These are phyloP conservation scores for Blastobotrys illinoisensis DNA, from an alignment of 1,139 yeast species.

Conservation along the genomic window DNA sequence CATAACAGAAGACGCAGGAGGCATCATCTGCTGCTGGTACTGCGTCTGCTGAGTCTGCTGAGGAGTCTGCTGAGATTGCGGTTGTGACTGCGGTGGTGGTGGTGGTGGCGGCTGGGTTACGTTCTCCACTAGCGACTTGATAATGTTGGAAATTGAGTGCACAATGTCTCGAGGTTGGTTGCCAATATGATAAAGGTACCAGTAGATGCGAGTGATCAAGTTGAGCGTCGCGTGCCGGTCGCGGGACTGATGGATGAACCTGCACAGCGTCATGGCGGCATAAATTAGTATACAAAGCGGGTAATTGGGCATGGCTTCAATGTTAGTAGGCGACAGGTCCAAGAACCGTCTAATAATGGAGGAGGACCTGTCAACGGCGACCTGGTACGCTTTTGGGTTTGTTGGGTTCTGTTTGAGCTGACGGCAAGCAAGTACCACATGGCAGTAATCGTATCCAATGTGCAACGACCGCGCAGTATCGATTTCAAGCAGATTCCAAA, in stretches of 20 bases:
- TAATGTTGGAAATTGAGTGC: conserved; percentile 48
- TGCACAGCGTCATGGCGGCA: conserved; percentile 46
- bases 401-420: background rate
- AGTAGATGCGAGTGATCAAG: conserved; percentile 45
- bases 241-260: conserved; percentile 35
- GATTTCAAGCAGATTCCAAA: conserved; percentile 2
- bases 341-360: conserved; percentile 40
- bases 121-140: conserved; percentile 43
- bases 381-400: conserved; percentile 3
- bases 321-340: conserved; percentile 39
- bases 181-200: conserved; percentile 51
- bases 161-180: conserved; percentile 50
- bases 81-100: background rate
- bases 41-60: conserved; percentile 9
- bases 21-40: conserved; percentile 1
- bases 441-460: conserved; percentile 10
- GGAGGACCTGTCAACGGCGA: conserved; percentile 33
- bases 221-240: conserved; percentile 28
- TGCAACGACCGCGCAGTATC: conserved; percentile 4
- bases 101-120: conserved; percentile 5
- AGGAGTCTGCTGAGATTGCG: conserved; percentile 7
- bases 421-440: conserved; percentile 6
- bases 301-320: conserved; percentile 48
- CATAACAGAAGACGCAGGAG: background rate
- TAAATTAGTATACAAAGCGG: conserved; percentile 47